phyloP scores from a whole-genome alignment of 768 basidiomycete species.

The Filobasidium floriforme region DNA sequence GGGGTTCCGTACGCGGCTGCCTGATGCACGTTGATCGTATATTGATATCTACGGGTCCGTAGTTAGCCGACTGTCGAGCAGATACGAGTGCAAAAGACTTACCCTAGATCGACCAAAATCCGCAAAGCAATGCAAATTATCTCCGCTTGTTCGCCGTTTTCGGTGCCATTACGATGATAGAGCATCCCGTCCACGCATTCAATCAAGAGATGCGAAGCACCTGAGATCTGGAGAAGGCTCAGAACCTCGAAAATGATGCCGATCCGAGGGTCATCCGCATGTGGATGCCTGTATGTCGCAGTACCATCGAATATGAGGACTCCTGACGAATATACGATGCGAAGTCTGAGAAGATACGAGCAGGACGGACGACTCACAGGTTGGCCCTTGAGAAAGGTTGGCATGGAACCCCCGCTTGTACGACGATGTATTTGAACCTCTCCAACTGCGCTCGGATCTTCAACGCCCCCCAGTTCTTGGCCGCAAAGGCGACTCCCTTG shows the following conservation, averaged over 20 bases:
- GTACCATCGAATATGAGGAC: not conserved
- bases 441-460: not conserved
- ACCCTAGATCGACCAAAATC: not conserved
- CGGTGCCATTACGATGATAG: not conserved
- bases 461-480: not conserved
- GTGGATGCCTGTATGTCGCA: not conserved
- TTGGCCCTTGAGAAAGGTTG: not conserved
- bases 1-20: not conserved
- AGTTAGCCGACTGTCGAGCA: not conserved
- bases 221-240: not conserved
- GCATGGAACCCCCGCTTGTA: constrained; percentile 5
- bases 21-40: not conserved
- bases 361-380: not conserved
- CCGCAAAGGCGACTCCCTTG: not conserved
- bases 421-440: not conserved
- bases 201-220: not conserved
- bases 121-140: not conserved
- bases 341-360: not conserved
- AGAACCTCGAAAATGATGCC: constrained; percentile 2
- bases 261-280: not conserved
- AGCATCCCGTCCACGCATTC: constrained; percentile 4
- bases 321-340: too few species aligned
- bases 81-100: not conserved
- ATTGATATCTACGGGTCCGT: not conserved
- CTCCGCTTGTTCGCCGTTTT: not conserved